Conservation (phyloP, 371 early-diverging fungal genomes). For the Actinomortierella wolfii region DNA sequence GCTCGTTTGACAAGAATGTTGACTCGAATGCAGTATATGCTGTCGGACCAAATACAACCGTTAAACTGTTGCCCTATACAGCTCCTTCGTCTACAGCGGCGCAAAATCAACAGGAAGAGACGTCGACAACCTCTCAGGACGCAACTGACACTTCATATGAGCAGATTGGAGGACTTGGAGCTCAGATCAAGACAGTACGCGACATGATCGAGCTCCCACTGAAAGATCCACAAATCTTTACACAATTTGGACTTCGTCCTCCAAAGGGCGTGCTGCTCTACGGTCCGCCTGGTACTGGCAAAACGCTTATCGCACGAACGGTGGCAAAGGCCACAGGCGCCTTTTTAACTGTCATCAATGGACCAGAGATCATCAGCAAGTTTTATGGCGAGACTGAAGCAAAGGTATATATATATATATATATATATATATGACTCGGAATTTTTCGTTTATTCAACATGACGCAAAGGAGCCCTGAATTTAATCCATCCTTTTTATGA, state of each 20-base stretch:
- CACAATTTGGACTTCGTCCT: conserved; percentile 75
- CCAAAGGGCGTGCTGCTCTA: conserved; percentile 91
- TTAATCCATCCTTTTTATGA: too few species aligned
- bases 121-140: conserved; percentile 2
- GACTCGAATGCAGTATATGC: conserved; percentile 25
- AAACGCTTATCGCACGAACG: conserved; percentile 92
- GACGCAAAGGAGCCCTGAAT: too few species aligned
- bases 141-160: conserved; percentile 45
- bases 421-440: neutral
- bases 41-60: conserved; percentile 33
- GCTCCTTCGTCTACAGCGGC: conserved; percentile 7
- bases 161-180: conserved; percentile 76
- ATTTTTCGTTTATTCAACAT: too few species aligned
- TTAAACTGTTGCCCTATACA: conserved; percentile 46
- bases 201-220: conserved; percentile 91
- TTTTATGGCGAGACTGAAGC: conserved; percentile 97
- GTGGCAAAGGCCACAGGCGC: conserved; percentile 87
- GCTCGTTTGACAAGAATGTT: conserved; percentile 39
- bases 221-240: conserved; percentile 74
- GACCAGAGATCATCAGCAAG: conserved; percentile 94
- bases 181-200: conserved; percentile 73
- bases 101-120: neutral
- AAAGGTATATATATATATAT: conserved; percentile 54
- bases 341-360: conserved; percentile 88
- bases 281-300: conserved; percentile 99